Evolutionary conservation across 2,329 filamentous ascomycete genomes (phyloP), one percentile per base, ranked within the genome.

Genomic region (Colletotrichum filicis): DNA sequence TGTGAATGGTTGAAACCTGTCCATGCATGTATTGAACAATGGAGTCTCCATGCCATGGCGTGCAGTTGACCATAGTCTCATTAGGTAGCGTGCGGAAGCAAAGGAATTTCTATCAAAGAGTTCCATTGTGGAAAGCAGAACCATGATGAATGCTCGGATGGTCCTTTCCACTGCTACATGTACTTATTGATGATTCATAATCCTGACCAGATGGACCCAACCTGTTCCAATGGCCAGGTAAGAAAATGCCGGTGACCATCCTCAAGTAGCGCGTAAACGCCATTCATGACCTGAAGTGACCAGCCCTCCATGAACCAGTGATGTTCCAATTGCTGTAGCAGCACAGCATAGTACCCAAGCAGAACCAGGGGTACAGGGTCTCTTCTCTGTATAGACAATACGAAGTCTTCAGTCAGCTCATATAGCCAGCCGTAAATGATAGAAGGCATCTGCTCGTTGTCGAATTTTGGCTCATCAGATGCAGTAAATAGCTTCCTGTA

Each of bases 271-370:
- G 12, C 32, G 35, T 35, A 61, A 46, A 61, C 35, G 9, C 58
- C 58, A 28, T 7, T 28, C 9, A 28, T 11, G 32, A 61, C 26
- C 22, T 61, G 35, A 5, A 46, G 32, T 12, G 58, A 16, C 75
- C 75, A 76, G 12, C 70, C 74, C 16, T 71, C 26, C 32, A 76
- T 65, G 30, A 76, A 76, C 74, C 75, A 76, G 42, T 69, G 68
- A 56, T 60, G 35, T 30, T 73, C 66, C 24, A 75, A 16, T 11
- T 64, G 73, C 3, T 35, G 42, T 2, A 76, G 63, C 26, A 76
- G 37, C 14, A 75, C 74, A 46, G 64, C 68, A 35, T 74, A 75
- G 53, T 75, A 68, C 7, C 60, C 74, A 4, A 76, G 46, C 14
- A 75, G 66, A 22, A 74, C 24, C 14, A 76, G 60, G 1, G 75